Evolutionary conservation across 2,329 filamentous ascomycete genomes (phyloP).

Genomic region (Colletotrichum spaethianum): DNA sequence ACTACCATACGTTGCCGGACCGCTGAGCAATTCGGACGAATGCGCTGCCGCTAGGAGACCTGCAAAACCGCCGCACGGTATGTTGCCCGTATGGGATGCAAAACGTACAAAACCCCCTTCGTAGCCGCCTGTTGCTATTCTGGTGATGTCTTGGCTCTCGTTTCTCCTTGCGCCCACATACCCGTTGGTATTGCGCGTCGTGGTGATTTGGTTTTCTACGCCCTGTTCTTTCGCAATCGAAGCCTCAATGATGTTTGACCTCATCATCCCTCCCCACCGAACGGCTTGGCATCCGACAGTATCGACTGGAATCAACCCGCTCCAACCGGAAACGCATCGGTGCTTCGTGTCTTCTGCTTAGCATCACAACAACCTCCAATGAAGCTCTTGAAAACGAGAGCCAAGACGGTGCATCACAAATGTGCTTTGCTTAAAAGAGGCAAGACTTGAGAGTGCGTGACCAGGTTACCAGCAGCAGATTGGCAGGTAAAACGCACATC

Average conservation of each 20-base stretch:
- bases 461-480: neutral
- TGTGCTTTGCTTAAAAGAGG: neutral
- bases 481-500: neutral
- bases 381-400: neutral
- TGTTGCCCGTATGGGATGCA: neutral
- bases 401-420: constrained; percentile 24
- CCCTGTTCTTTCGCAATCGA: constrained; percentile 11
- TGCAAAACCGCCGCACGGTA: neutral
- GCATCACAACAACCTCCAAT: constrained; percentile 4
- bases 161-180: constrained; percentile 12
- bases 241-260: constrained; percentile 22
- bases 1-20: constrained; percentile 25
- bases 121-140: constrained; percentile 27
- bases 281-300: constrained; percentile 22
- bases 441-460: neutral
- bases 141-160: constrained; percentile 22
- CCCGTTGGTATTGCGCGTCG: neutral
- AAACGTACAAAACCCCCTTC: constrained; percentile 26
- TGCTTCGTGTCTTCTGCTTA: neutral
- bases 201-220: neutral
- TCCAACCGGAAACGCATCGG: neutral
- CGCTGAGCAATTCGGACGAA: constrained; percentile 22
- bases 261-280: neutral
- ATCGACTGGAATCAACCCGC: neutral
- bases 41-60: neutral